These are phyloP conservation scores for Polyporus arcularius DNA, from an alignment of 768 basidiomycete species.

Conservation along the genomic window DNA sequence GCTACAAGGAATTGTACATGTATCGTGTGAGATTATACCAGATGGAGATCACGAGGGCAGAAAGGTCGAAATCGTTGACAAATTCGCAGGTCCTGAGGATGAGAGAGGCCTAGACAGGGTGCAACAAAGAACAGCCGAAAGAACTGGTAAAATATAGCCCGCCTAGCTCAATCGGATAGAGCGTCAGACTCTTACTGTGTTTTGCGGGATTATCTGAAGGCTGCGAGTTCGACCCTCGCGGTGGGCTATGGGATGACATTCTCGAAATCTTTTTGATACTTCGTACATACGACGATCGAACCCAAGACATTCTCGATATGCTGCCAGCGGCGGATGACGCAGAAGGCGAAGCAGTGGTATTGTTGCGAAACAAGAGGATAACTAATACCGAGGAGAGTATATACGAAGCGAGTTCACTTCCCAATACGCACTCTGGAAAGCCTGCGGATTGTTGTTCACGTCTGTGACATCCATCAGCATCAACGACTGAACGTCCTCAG, in stretches of 20 bases:
- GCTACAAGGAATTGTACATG: too few relatives aligned
- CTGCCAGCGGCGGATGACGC: background rate
- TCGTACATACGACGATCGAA: too few relatives aligned
- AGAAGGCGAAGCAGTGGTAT: too few relatives aligned
- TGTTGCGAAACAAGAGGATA: too few relatives aligned
- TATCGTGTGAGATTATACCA: too few relatives aligned
- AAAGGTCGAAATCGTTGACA: too few relatives aligned
- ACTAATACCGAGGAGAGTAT: slow-evolving; percentile 37
- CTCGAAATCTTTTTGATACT: background rate
- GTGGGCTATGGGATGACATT: slow-evolving; percentile 47
- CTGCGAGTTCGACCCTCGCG: slow-evolving; percentile 67
- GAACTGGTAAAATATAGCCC: too few relatives aligned
- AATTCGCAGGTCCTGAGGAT: background rate
- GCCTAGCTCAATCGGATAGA: slow-evolving; percentile 32
- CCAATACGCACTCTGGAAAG: slow-evolving; percentile 70
- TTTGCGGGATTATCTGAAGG: slow-evolving; percentile 60
- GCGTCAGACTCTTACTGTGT: slow-evolving; percentile 58
- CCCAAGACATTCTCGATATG: too few relatives aligned
- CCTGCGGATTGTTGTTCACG: slow-evolving; percentile 58
- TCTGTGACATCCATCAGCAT: slow-evolving; percentile 33
- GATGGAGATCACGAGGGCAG: too few relatives aligned
- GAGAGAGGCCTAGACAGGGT: too few relatives aligned
- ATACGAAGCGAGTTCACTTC: slow-evolving; percentile 61
- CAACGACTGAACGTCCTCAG: background rate
- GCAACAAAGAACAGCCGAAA: too few relatives aligned